phyloP scores from a whole-genome alignment of 164 flowering plant genomes.

The Magnolia officinalis region DNA sequence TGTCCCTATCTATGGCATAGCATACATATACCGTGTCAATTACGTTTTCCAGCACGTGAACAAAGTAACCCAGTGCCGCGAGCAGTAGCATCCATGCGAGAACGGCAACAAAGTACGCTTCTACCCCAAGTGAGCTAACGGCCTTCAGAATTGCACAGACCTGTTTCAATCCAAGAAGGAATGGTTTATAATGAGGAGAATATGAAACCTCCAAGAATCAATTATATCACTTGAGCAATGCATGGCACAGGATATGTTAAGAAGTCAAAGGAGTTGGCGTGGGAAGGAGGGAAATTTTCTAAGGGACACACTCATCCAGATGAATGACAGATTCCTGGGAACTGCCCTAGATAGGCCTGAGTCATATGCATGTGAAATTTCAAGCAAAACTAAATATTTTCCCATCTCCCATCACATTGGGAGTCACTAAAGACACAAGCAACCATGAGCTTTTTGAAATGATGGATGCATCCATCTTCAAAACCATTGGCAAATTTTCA shows the following conservation, averaged over 20 bases:
- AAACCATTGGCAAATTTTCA: background rate
- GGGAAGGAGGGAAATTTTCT: background rate
- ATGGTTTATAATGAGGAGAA: background rate
- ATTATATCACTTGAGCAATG: no score
- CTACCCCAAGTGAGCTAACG: conserved; percentile 48
- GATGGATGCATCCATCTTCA: background rate
- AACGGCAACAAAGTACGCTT: conserved; percentile 58
- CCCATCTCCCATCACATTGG: background rate
- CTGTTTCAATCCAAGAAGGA: conserved; percentile 27
- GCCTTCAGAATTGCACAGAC: conserved; percentile 64
- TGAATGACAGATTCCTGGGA: background rate
- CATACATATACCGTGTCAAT: conserved; percentile 84
- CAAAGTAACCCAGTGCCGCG: conserved; percentile 59
- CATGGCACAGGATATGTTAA: background rate
- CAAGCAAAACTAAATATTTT: no score
- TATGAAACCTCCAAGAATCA: background rate
- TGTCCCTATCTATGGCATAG: conserved; percentile 87
- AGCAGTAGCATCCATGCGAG: conserved; percentile 60
- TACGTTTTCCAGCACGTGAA: conserved; percentile 76
- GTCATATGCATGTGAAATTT: background rate
- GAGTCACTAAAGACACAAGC: background rate
- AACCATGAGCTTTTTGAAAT: background rate
- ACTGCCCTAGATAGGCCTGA: no score
- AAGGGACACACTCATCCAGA: background rate
- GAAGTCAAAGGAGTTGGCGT: background rate